Percentiles rank a stretch among this genome's conserved stretches.
Evolutionary conservation across 352 stramenopile species (phyloP).

Genomic region (Thraustochytrium sp.): DNA sequence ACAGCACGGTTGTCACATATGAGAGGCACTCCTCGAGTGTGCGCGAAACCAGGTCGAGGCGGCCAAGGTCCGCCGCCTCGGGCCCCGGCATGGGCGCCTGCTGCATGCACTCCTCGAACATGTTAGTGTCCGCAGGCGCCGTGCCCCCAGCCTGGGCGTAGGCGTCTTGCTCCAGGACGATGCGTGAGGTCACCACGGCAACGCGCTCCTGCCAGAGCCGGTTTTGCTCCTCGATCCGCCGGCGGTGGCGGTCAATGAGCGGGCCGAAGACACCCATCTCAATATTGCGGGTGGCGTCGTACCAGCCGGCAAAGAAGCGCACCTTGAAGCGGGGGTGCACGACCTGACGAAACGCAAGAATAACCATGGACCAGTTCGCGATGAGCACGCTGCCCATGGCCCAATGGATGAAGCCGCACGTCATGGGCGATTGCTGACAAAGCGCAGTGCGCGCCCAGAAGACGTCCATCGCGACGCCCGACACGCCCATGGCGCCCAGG

Average conservation of each 20-base stretch:
- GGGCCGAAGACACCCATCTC: constrained; percentile 23
- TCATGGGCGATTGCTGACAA: not conserved
- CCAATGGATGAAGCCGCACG: constrained; percentile 26
- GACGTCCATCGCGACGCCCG: not conserved
- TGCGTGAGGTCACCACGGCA: not conserved
- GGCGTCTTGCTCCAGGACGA: not conserved
- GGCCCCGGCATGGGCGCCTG: not conserved
- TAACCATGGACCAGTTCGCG: constrained; percentile 24
- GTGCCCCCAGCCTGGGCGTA: not conserved
- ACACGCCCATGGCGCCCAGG: constrained; percentile 10
- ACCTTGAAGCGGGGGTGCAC: constrained; percentile 30
- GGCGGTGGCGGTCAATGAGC: not conserved
- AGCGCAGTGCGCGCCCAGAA: not conserved
- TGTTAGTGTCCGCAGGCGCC: not conserved
- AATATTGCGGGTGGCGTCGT: constrained; percentile 25
- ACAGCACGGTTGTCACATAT: constrained; percentile 14
- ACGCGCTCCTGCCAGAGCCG: not conserved
- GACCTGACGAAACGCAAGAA: constrained; percentile 30
- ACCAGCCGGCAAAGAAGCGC: constrained; percentile 35
- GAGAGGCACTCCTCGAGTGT: constrained; percentile 24
- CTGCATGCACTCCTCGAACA: constrained; percentile 2
- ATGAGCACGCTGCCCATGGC: constrained; percentile 30
- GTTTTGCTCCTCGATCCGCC: not conserved
- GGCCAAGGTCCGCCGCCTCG: not conserved
- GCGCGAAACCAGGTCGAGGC: not conserved